Evolutionary conservation across 2,329 filamentous ascomycete genomes (phyloP).

Genomic region (Alternaria conjuncta): DNA sequence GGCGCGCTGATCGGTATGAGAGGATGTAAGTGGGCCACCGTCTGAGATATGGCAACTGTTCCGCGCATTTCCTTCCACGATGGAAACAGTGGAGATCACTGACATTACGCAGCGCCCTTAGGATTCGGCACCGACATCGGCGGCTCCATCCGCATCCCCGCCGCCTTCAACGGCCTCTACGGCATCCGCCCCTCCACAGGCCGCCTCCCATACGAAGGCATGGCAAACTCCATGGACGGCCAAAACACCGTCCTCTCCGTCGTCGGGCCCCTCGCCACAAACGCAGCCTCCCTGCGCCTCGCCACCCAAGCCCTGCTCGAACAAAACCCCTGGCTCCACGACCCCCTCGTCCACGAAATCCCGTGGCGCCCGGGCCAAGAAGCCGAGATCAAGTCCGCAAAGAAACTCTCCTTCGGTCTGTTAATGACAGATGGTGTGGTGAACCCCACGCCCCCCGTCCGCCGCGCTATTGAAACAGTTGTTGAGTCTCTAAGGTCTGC

Average conservation of each 20-base stretch:
- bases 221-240: slow-evolving; percentile 68
- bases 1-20: slow-evolving; percentile 63
- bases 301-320: slow-evolving; percentile 63
- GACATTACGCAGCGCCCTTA: slow-evolving; percentile 45
- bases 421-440: slow-evolving; percentile 44
- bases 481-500: slow-evolving; percentile 27
- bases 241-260: slow-evolving; percentile 69
- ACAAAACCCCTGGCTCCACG: slow-evolving; percentile 68
- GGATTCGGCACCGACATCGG: slow-evolving; percentile 66
- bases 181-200: slow-evolving; percentile 60
- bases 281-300: slow-evolving; percentile 61
- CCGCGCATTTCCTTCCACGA: too few species aligned
- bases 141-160: slow-evolving; percentile 64
- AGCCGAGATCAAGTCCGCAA: slow-evolving; percentile 22
- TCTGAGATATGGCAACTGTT: too few species aligned
- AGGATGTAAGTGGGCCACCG: slow-evolving; percentile 50
- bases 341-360: slow-evolving; percentile 69
- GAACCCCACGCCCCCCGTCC: slow-evolving; percentile 45
- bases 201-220: slow-evolving; percentile 53
- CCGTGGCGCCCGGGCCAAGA: slow-evolving; percentile 64
- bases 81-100: too few species aligned
- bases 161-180: slow-evolving; percentile 65
- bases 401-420: slow-evolving; percentile 41
- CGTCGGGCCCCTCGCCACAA: slow-evolving; percentile 67
- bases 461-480: slow-evolving; percentile 40